A percentile compares a stretch with the other conserved stretches of the same genome.
Conservation (phyloP, 805 yeast species). For the Kuraishia piskuri region DNA sequence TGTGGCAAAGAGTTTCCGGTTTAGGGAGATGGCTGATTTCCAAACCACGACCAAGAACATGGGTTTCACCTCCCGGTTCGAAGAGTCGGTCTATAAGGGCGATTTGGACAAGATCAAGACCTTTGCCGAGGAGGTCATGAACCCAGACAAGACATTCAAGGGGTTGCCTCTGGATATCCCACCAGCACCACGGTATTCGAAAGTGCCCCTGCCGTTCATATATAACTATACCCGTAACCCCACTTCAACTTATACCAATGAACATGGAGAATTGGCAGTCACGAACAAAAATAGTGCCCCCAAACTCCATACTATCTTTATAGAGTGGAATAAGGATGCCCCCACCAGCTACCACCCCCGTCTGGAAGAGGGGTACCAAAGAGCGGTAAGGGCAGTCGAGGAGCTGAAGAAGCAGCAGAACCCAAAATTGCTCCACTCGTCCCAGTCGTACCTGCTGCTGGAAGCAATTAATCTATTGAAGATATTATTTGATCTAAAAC, state of each 20-base stretch:
- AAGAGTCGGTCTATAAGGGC: conserved; percentile 31
- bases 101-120: conserved; percentile 30
- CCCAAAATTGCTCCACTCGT: conserved; percentile 14
- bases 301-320: conserved; percentile 46
- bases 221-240: conserved; percentile 71
- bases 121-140: conserved; percentile 21
- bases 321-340: conserved; percentile 35
- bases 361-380: conserved; percentile 34
- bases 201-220: conserved; percentile 65
- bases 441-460: conserved; percentile 25
- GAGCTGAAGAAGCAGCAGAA: conserved; percentile 13
- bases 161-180: conserved; percentile 46
- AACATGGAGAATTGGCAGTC: conserved; percentile 45
- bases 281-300: conserved; percentile 33
- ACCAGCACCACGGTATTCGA: conserved; percentile 82
- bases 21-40: conserved; percentile 83
- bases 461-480: conserved; percentile 35
- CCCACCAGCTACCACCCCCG: conserved; percentile 45
- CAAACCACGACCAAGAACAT: conserved; percentile 62
- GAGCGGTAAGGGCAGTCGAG: conserved; percentile 24
- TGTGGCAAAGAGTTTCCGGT: conserved; percentile 59
- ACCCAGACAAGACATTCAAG: conserved; percentile 6
- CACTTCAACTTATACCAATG: conserved; percentile 40
- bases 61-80: conserved; percentile 31
- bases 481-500: conserved; percentile 56